Base-by-base conservation (phyloP, 495 filamentous ascomycete species). In the Xeromyces bisporus region DNA sequence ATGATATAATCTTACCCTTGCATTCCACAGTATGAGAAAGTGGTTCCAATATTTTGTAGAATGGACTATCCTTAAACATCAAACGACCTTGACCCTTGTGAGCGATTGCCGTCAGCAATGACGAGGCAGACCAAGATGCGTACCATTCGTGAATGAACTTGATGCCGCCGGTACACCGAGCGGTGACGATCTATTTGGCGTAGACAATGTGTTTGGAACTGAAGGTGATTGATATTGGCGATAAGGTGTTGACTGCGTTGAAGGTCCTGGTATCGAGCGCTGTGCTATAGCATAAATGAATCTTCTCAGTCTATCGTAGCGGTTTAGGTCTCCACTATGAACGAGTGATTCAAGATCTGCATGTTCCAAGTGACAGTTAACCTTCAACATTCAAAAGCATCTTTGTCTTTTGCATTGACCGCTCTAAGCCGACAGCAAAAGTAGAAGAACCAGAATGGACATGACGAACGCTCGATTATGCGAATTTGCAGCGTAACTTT, bases 401-500 rank as follows among this genome's bases (percentile, higher is more conserved):
- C n/a, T n/a, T n/a, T n/a, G n/a, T n/a, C n/a, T n/a, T n/a, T 11
- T 26, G 4, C n/a, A 26, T 11, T 12, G n/a, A 11, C 24, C 14
- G 3, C 10, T 4, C 10, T 6, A 26, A 5, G 4, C 4, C 24
- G 3, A 26, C 5, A 26, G 4, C 4, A 26, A 26, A 26, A 34
- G 21, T 24, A 31, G 7, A 23, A 32, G 17, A 11, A 26, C 7
- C 17, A 24, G 14, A 31, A 27, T 23, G 18, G 36, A 36, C 34
- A 28, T 31, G 33, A 72, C 80, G 50, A 60, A 94, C 89, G 69
- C 16, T 67, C 47, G 37, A 75, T 71, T 28, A 94, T 75, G 36
- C 86, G 75, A 15, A 54, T 51, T 50, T 92, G 84, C 25, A 96
- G 56, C 12, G 75, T 64, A 16, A 70, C 62, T 56, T 97, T 97